Evolutionary conservation across 2,329 filamentous ascomycete species (phyloP), one percentile per base, ranked within the genome.

Genomic region (Fusarium hostae): DNA sequence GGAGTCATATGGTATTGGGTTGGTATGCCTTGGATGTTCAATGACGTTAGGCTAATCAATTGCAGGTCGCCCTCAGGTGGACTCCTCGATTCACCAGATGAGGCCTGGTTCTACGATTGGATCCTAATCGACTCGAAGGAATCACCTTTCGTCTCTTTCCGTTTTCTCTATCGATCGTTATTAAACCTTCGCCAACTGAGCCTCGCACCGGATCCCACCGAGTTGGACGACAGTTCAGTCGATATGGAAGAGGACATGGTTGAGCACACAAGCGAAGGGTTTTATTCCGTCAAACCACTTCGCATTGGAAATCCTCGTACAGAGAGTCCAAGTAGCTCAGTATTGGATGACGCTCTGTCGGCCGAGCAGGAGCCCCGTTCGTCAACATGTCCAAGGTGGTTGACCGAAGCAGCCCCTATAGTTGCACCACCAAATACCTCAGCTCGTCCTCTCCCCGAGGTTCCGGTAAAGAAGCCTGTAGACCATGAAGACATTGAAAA

Each of bases 151-250:
- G 84, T 84, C 8, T 84, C 82, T 0, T 90, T 89, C 66, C 82
- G 82, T 30, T 88, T 89, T 66, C 86, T 90, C 65, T 90, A 90
- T 69, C 84, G 87, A 34, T 87, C 85, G 10, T 85, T 83, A 84
- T 79, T 82, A 13, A 84, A 83, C 59, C 82, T 90, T 15, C 74
- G 80, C 11, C 78, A 82, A 35, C 80, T 89, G 13, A 86, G 85
- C 58, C 77, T 90, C 8, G 82, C 87, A 30, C 82, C 84, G n/a
- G 47, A 63, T 16, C 48, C 35, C 16, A 24, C 26, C 3, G 52
- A 52, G 37, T 41, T 51, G 28, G 41, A 58, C 2, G 37, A 32
- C 12, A 20, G 47, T 13, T 50, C 52, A n/a, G 18, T 26, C 22
- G 20, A 30, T 13, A 18, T 26, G 30, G 32, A 58, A 40, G 55